Evolutionary conservation across 306 rosid species (phyloP), one percentile per base, ranked within the genome.

Genomic region (Vigna trinervia): DNA sequence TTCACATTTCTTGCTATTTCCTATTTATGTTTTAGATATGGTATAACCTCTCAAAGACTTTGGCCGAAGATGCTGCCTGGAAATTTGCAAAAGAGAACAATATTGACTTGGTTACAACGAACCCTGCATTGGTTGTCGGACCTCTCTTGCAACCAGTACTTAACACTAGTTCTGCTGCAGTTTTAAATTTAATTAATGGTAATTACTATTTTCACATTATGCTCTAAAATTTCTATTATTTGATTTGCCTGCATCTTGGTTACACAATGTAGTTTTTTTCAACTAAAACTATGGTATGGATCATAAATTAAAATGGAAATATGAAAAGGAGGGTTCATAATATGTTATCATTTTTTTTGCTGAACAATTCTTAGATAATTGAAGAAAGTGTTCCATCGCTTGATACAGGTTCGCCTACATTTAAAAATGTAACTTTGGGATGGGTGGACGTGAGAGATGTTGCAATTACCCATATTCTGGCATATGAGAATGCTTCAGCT

Each of bases 31-130:
- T 75, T 85, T 86, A 91, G 96, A 61, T 69, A 10, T 92, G 97
- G 94, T 87, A 89, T 64, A 71, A 2, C 0, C 67, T 76, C 19
- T 72, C 93, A 13, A 92, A 90, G 86, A 92, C 97, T 58, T 71
- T 88, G 84, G 93, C 95, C 2, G 95, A 90, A 76, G 90, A 90
- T 13, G 87, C 82, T 69, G 95, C 91, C 51, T 90, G 95, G 93
- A 88, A 89, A 75, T 90, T 90, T 72, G 89, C 68, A 14, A 86
- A 69, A 74, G 93, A 92, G 80, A 90, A 90, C 61, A 91, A 81
- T 61, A 79, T 90, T 71, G 95, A 92, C 78, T 57, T 90, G 91
- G 90, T 92, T 72, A 20, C 85, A 23, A 87, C 85, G 51, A 87
- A 85, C 79, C 97, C 92, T 23, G 82, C 87, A 59, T 67, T 90